Evolutionary conservation across 495 filamentous ascomycete genomes (phyloP), one percentile per base, ranked within the genome.

Genomic region (Neurospora sp.): DNA sequence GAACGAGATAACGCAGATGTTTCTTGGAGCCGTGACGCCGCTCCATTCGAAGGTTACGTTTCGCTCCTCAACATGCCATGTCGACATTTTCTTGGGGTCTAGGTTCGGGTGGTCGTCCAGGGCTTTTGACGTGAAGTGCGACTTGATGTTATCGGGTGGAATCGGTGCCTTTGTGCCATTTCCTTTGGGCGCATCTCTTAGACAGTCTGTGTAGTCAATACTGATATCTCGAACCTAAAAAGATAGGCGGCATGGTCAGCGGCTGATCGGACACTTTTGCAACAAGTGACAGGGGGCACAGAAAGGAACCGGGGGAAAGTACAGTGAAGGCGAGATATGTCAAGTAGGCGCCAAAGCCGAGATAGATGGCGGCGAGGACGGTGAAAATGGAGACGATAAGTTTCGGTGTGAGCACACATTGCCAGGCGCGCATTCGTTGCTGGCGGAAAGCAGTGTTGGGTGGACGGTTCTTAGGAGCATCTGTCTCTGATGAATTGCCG

Each of bases 191-290:
- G 91, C 88, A 20, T 86, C 78, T 0, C 71, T 74, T 46, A 79
- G 76, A 82, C 96, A 99, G 73, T 92, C 81, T 4, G 94, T 93
- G 80, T 99, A 99, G 81, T 99, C 93, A 78, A 99, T 91, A 12
- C 87, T 85, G 72, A 98, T 84, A 82, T 97, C 95, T 86, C 98
- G 91, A 42, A 98, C 93, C 94, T 97, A 72, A 44, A 18, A 42
- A 31, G 75, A 80, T 71, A 77, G 49, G 39, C 16, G 39, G 54
- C 76, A 44, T 70, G 70, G 49, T 62, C 6, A 80, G 87, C 27
- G 82, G 84, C 1, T 79, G 79, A 35, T 60, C 31, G 35, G 69
- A 78, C 62, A 82, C 40, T 27, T 31, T 70, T 42, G 20, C 40
- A n/a, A 9, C 8, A 39, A 16, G 40, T 38, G 39, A 70, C 49